Conservation (phyloP, 108 stramenopile species). For the Cylindrotheca fusiformis region DNA sequence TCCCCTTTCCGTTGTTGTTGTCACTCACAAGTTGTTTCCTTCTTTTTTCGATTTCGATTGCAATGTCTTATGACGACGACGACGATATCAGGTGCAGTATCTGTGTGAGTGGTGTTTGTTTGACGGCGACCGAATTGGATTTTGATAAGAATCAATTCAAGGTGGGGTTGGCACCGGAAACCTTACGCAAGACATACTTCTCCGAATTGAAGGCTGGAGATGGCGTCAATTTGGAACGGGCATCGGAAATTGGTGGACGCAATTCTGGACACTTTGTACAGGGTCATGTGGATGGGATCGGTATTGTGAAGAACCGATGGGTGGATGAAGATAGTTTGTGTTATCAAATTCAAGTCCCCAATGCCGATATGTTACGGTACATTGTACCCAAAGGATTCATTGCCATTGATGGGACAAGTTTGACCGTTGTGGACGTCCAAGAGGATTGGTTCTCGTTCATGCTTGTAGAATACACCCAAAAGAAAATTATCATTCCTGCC, state of each 20-base stretch:
- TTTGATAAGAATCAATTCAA: conserved; percentile 60
- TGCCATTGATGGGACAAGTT: conserved; percentile 94
- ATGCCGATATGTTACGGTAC: conserved; percentile 71
- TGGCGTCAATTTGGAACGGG: conserved; percentile 91
- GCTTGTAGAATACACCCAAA: conserved; percentile 98
- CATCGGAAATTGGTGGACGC: conserved; percentile 88
- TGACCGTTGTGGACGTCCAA: conserved; percentile 89
- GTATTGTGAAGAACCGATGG: conserved; percentile 74
- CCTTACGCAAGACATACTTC: conserved; percentile 85
- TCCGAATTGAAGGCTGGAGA: conserved; percentile 51
- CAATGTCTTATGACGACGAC: no score
- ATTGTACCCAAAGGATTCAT: conserved; percentile 99
- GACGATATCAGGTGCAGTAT: conserved; percentile 87
- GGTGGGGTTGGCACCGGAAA: conserved; percentile 93
- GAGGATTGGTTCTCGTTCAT: conserved; percentile 95
- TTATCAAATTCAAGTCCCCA: conserved; percentile 68
- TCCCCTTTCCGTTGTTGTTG: no score
- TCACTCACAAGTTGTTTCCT: no score
- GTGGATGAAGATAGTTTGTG: conserved; percentile 89
- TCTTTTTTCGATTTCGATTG: no score
- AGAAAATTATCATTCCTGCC: conserved; percentile 83
- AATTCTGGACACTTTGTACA: conserved; percentile 98
- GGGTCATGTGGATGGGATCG: conserved; percentile 96
- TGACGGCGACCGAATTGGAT: conserved; percentile 88
- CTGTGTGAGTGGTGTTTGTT: conserved; percentile 97